Base-by-base conservation (phyloP, 345 rosid species). In the Laguncularia racemosa region DNA sequence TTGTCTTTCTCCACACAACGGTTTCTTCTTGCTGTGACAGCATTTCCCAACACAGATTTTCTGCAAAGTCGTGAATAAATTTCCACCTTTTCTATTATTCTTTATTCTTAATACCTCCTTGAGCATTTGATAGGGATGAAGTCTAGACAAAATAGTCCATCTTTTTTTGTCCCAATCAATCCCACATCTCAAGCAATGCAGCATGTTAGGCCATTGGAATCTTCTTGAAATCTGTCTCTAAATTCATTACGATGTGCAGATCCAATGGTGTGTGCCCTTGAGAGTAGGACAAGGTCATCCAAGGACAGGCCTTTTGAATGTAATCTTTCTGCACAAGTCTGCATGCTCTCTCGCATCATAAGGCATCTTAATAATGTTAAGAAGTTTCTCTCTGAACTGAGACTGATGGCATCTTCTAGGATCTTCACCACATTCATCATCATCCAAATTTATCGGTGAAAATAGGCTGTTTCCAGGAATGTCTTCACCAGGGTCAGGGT, bases 61-160 rank as follows among this genome's bases (percentile, higher is more conserved):
- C 88, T 14, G 85, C 81, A 72, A 85, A 85, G 66, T 73, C 88
- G 55, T 57, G 81, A 66, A 95, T 66, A 63, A 77, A 76, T 62
- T 76, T 83, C 96, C 95, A 90, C 71, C 84, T 75, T 73, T 81
- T 83, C 62, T 71, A 60, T 58, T 80, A 78, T 57, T 78, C 83
- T 59, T 84, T 89, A 66, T 76, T 82, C 44, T 87, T 88, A 52
- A 51, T 66, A 53, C 58, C 66, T 47, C 66, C 66, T 28, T 72
- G 77, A 64, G 92, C 79, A 65, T 79, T 84, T 55, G 88, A 84
- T 52, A 90, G 83, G 6, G 97, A 95, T 19, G 97, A 88, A 60
- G 96, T 95, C 99, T 97, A 95, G 49, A 90, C 97, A 78, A 95
- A 90, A 67, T 85, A 95, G 52, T 97, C 99, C n/a, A n/a, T n/a